Conservation (phyloP, 768 basidiomycete genomes). For the Pleurotus platypus region DNA sequence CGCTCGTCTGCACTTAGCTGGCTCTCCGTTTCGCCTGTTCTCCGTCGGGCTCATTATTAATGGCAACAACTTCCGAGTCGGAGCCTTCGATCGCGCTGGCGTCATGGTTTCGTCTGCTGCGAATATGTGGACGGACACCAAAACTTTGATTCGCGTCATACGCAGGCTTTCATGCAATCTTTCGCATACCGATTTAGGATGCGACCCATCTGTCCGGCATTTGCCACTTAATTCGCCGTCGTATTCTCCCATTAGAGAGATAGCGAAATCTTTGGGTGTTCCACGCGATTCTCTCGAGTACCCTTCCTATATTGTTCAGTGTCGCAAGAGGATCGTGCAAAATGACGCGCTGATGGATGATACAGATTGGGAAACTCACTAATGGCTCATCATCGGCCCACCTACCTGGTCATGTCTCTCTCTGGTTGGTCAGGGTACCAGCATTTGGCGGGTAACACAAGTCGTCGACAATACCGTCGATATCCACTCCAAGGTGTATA, state of each 20-base stretch:
- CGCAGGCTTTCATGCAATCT: conserved; percentile 17
- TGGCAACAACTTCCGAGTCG: conserved; percentile 23
- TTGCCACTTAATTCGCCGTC: background rate
- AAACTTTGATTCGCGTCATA: conserved; percentile 21
- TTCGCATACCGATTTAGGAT: conserved; percentile 14
- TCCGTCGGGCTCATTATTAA: conserved; percentile 24
- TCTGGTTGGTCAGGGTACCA: conserved; percentile 14
- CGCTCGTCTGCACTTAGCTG: conserved; percentile 22
- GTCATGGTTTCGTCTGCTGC: conserved; percentile 18
- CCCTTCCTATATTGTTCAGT: background rate
- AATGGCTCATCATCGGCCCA: conserved; percentile 14
- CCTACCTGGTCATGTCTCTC: conserved; percentile 13
- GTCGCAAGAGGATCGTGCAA: background rate
- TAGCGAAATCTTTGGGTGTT: background rate
- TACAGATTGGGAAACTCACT: background rate
- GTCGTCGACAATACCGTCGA: background rate
- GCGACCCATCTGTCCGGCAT: conserved; percentile 12
- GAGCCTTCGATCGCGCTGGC: conserved; percentile 26
- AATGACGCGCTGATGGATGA: background rate
- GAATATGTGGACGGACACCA: conserved; percentile 18
- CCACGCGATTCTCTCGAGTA: background rate
- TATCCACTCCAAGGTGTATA: background rate
- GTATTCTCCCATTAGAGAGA: background rate
- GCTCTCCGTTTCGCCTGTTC: conserved; percentile 25
- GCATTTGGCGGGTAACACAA: conserved; percentile 9